Percentiles rank a stretch among this genome's conserved stretches.
Conservation (phyloP, 2,329 filamentous ascomycete genomes). For the Diaporthe aspalathi region DNA sequence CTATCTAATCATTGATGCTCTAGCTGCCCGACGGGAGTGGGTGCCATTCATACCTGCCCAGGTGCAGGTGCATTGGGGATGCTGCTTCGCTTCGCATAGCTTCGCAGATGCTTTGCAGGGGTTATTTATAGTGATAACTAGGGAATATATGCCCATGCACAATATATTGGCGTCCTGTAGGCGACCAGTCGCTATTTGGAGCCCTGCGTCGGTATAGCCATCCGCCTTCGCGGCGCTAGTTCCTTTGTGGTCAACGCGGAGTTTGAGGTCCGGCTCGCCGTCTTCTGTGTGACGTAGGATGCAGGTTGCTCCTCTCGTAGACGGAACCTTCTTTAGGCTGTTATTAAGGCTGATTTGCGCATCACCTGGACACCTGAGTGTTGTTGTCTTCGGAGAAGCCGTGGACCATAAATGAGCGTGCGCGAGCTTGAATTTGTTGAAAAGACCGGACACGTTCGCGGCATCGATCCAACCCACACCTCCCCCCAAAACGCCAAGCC, state of each 20-base stretch:
- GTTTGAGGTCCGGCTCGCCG: slow-evolving; percentile 25
- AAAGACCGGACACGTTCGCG: slow-evolving; percentile 6
- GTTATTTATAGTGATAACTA: slow-evolving; percentile 24
- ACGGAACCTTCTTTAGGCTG: slow-evolving; percentile 28
- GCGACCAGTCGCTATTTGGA: slow-evolving; percentile 7
- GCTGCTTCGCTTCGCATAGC: background rate
- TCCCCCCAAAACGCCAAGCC: slow-evolving; percentile 9
- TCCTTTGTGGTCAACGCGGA: slow-evolving; percentile 28
- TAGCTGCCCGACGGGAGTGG: background rate
- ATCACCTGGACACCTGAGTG: slow-evolving; percentile 25
- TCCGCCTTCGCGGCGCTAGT: slow-evolving; percentile 27
- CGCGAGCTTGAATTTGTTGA: slow-evolving; percentile 15
- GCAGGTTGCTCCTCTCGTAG: slow-evolving; percentile 28
- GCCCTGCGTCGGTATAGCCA: slow-evolving; percentile 20
- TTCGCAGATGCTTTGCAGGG: background rate
- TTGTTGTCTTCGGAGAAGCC: slow-evolving; percentile 25
- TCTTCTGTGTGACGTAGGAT: slow-evolving; percentile 29
- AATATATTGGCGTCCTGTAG: background rate
- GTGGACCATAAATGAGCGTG: slow-evolving; percentile 27
- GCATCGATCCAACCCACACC: background rate
- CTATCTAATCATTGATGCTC: background rate
- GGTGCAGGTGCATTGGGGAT: background rate
- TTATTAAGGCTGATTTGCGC: slow-evolving; percentile 32
- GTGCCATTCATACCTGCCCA: background rate
- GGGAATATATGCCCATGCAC: slow-evolving; percentile 17